Percentiles rank a stretch among this genome's conserved stretches.
These are phyloP conservation scores for Cyclanthera cordifolia DNA, from an alignment of 306 rosid species.

Conservation along the genomic window DNA sequence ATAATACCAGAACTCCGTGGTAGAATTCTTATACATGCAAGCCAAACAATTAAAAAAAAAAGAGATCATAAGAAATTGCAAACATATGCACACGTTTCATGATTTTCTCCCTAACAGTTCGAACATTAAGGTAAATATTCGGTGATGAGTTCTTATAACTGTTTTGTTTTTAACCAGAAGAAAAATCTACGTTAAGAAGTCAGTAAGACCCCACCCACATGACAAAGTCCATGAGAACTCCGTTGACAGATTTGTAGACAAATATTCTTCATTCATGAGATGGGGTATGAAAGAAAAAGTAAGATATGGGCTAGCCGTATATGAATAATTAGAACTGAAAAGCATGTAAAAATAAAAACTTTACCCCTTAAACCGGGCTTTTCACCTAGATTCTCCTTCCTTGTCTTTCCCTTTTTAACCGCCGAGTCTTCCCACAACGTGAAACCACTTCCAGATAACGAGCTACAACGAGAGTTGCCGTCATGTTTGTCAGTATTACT, in stretches of 20 bases:
- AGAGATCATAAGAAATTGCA: background rate
- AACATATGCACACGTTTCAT: background rate
- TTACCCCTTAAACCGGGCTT: conserved; percentile 47
- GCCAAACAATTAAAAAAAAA: background rate
- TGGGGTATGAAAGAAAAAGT: background rate
- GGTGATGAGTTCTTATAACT: background rate
- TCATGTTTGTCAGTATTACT: conserved; percentile 50
- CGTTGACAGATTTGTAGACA: background rate
- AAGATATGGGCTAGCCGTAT: background rate
- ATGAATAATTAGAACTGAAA: conserved; percentile 9
- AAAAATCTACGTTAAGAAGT: background rate
- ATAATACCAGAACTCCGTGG: background rate
- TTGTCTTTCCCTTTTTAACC: conserved; percentile 64
- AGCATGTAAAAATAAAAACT: background rate
- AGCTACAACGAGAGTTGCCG: conserved; percentile 68
- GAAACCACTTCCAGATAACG: conserved; percentile 76
- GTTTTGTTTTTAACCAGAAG: background rate
- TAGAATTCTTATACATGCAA: conserved; percentile 7
- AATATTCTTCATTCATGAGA: background rate
- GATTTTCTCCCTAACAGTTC: background rate
- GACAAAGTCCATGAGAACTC: background rate
- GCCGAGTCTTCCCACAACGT: conserved; percentile 86
- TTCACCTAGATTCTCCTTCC: conserved; percentile 74
- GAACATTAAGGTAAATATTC: background rate
- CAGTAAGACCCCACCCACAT: background rate